Evolutionary conservation across 2,329 filamentous ascomycete species (phyloP).

Genomic region (Alternaria burnsii): DNA sequence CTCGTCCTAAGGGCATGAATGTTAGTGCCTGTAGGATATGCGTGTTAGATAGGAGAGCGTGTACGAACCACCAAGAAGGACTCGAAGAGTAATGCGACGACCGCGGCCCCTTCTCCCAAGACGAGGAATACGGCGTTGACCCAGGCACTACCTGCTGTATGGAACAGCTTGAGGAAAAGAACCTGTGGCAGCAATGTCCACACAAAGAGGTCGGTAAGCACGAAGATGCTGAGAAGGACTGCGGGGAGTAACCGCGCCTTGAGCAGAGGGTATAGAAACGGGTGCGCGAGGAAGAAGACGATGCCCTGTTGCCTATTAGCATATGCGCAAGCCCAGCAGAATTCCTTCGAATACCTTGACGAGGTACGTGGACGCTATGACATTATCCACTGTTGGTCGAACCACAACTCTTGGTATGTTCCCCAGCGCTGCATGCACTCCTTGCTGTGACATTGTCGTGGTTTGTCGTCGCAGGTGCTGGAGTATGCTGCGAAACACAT

Average conservation of each 20-base stretch:
- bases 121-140: conserved; percentile 87
- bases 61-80: conserved; percentile 57
- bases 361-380: conserved; percentile 40
- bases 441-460: conserved; percentile 34
- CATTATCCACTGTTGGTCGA: conserved; percentile 38
- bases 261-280: conserved; percentile 84
- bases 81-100: conserved; percentile 66
- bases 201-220: conserved; percentile 85
- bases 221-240: conserved; percentile 79
- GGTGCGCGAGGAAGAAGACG: conserved; percentile 79
- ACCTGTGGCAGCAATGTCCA: conserved; percentile 91
- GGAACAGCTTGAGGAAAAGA: conserved; percentile 87
- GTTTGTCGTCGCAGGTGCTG: conserved; percentile 1
- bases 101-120: conserved; percentile 70
- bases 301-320: conserved; percentile 67
- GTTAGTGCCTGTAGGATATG: conserved; percentile 1
- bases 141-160: conserved; percentile 82
- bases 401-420: conserved; percentile 39
- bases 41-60: not conserved
- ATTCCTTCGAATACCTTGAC: conserved; percentile 34
- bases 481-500: conserved; percentile 3
- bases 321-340: not conserved
- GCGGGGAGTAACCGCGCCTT: conserved; percentile 80
- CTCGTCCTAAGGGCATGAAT: conserved; percentile 61
- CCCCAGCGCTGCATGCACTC: conserved; percentile 46